phyloP scores from a whole-genome alignment of 2,329 filamentous ascomycete species.

The Penicillium sclerotiorum region DNA sequence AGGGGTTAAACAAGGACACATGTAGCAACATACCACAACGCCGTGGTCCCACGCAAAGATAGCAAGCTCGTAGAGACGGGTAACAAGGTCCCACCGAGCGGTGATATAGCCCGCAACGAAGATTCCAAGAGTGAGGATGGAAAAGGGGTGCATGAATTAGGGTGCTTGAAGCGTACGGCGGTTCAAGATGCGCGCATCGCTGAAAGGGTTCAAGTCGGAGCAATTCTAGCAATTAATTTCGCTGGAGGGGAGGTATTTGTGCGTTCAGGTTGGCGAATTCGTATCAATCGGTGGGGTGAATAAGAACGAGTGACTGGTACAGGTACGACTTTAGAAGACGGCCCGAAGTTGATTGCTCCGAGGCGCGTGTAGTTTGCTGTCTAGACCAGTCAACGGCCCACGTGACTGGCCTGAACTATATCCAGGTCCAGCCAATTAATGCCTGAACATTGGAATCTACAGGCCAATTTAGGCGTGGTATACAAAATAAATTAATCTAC shows the following conservation, averaged over 20 bases:
- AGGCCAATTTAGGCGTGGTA: no score
- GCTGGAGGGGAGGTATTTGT: no score
- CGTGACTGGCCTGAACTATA: conserved; percentile 21
- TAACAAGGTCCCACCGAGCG: conserved; percentile 97
- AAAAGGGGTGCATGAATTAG: conserved; percentile 90
- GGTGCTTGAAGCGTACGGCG: conserved; percentile 27
- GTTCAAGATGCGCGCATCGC: conserved; percentile 38
- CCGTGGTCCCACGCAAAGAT: conserved; percentile 99
- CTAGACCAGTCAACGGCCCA: conserved; percentile 18
- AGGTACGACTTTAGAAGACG: background rate
- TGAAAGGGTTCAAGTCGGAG: conserved; percentile 10
- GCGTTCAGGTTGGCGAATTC: no score
- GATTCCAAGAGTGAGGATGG: conserved; percentile 90
- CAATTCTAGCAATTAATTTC: background rate
- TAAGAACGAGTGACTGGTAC: background rate
- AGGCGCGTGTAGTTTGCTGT: conserved; percentile 16
- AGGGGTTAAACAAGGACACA: background rate
- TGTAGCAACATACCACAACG: conserved; percentile 71
- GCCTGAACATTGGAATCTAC: no score
- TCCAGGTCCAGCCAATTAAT: no score
- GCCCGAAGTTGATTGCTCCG: background rate
- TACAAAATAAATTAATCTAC: no score
- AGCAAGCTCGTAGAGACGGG: conserved; percentile 92
- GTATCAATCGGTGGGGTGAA: background rate
- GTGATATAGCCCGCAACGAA: conserved; percentile 99